These are phyloP conservation scores for Pleurotus tuber-regium DNA, from an alignment of 768 basidiomycete genomes.

Conservation along the genomic window DNA sequence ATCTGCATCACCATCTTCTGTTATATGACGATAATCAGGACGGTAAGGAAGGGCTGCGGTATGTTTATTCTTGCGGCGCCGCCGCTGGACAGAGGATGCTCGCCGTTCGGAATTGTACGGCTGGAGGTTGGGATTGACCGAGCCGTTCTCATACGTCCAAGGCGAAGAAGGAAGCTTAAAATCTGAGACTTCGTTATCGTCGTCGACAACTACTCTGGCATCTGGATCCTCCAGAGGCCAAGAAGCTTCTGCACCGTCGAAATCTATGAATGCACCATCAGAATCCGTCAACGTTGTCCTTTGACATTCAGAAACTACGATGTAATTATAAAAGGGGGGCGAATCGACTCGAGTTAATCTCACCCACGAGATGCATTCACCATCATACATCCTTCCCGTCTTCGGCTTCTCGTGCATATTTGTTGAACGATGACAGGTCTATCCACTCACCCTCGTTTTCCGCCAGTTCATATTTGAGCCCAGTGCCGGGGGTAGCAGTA, in stretches of 20 bases:
- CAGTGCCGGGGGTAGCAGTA: slow-evolving; percentile 59
- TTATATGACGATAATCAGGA: slow-evolving; percentile 58
- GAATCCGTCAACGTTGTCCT: slow-evolving; percentile 10
- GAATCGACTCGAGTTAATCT: not conserved
- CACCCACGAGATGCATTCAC: slow-evolving; percentile 2
- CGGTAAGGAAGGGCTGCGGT: slow-evolving; percentile 72
- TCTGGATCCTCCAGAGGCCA: slow-evolving; percentile 81
- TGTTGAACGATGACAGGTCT: slow-evolving; percentile 30
- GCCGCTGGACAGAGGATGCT: slow-evolving; percentile 17
- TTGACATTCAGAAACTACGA: too few relatives aligned
- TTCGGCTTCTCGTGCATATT: slow-evolving; percentile 18
- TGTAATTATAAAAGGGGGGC: too few relatives aligned
- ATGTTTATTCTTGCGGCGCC: slow-evolving; percentile 27
- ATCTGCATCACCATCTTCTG: slow-evolving; percentile 26
- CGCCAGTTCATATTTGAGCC: slow-evolving; percentile 74
- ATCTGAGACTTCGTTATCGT: slow-evolving; percentile 31
- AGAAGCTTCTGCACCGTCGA: slow-evolving; percentile 21
- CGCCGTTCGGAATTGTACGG: slow-evolving; percentile 53
- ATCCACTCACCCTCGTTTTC: slow-evolving; percentile 75
- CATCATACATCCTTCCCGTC: slow-evolving; percentile 18
- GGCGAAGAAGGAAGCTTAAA: slow-evolving; percentile 61
- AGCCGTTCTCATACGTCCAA: slow-evolving; percentile 83
- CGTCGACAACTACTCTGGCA: slow-evolving; percentile 22
- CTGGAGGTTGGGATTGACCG: slow-evolving; percentile 71
- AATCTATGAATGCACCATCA: slow-evolving; percentile 17